These are phyloP conservation scores for Fonsecaea multimorphosa DNA, from an alignment of 2,329 filamentous ascomycete genomes.

Conservation along the genomic window DNA sequence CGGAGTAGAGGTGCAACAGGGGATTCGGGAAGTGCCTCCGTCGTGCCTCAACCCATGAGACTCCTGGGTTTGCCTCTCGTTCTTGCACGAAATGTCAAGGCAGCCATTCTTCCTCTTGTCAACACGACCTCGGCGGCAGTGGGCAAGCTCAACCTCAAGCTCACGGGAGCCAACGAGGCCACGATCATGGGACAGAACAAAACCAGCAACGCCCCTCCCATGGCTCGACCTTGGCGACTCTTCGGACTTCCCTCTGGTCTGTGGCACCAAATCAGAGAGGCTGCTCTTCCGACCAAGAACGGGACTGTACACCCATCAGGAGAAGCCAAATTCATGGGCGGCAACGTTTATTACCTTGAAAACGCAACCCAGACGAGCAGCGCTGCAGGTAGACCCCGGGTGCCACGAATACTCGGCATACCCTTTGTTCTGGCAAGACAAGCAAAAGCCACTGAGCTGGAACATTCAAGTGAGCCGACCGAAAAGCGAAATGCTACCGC, in stretches of 20 bases:
- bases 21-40: neutral
- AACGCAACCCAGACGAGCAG: slow-evolving; percentile 2
- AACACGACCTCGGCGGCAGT: neutral
- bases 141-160: slow-evolving; percentile 4
- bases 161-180: slow-evolving; percentile 1
- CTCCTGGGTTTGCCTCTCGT: neutral
- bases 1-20: neutral
- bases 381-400: neutral
- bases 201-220: neutral
- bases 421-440: neutral
- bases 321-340: slow-evolving; percentile 6
- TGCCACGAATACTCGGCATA: neutral
- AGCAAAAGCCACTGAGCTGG: neutral
- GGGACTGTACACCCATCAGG: neutral
- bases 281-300: neutral
- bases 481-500: neutral
- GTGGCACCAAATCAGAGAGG: neutral
- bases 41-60: neutral
- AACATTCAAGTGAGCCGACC: neutral
- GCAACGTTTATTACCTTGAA: neutral
- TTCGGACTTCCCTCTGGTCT: neutral
- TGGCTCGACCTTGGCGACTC: slow-evolving; percentile 1
- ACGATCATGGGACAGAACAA: neutral
- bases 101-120: neutral
- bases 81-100: neutral